These are phyloP conservation scores for Diaporthe batatas DNA, from an alignment of 2,329 filamentous ascomycete genomes.

Conservation along the genomic window DNA sequence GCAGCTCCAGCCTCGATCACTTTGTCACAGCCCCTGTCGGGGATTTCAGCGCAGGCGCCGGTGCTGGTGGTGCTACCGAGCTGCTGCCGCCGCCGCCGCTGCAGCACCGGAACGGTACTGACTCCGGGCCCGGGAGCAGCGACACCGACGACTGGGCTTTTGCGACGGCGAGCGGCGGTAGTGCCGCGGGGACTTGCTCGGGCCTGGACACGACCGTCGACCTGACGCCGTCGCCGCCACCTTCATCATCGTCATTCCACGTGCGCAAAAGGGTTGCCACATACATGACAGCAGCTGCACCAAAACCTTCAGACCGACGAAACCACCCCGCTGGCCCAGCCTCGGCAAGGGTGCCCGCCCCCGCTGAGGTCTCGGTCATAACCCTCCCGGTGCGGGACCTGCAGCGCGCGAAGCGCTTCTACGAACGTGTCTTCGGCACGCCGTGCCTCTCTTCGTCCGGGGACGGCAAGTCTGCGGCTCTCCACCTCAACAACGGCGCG, in stretches of 20 bases:
- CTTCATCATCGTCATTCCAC: neutral
- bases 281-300: neutral
- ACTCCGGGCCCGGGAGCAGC: slow-evolving; percentile 21
- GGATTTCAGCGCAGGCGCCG: neutral
- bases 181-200: neutral
- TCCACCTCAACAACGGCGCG: slow-evolving; percentile 14
- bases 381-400: slow-evolving; percentile 36
- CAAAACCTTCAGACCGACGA: neutral
- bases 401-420: slow-evolving; percentile 7
- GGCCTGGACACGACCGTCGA: slow-evolving; percentile 21
- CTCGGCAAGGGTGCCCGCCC: neutral
- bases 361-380: neutral
- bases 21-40: slow-evolving; percentile 21
- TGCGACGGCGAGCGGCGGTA: slow-evolving; percentile 15
- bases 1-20: slow-evolving; percentile 7
- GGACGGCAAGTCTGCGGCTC: neutral
- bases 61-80: neutral
- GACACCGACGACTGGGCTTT: slow-evolving; percentile 9
- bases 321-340: neutral
- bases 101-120: neutral
- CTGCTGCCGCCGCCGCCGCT: neutral
- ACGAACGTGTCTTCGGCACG: slow-evolving; percentile 16
- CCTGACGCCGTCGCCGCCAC: slow-evolving; percentile 16
- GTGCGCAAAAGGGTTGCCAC: neutral
- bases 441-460: neutral